Base-by-base conservation (phyloP, 169 alveolate species). In the Hepatocystis sp. region DNA sequence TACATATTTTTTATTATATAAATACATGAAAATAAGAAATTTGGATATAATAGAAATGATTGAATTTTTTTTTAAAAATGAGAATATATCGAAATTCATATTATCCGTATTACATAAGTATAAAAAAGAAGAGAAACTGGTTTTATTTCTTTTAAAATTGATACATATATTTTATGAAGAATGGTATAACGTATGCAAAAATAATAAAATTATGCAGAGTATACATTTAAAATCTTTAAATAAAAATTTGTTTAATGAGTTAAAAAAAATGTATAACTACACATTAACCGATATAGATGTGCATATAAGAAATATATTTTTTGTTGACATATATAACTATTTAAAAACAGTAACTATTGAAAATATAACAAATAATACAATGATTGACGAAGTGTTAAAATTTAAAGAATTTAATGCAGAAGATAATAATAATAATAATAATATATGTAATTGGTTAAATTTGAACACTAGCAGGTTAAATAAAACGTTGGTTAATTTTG, bases 371-470 rank as follows among this genome's bases (percentile, higher is more conserved):
- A 63, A 81, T 40, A 81, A 81, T 25, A 47, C 47, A 39, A 49
- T 81, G 47, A 81, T 81, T 1, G 89, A 81, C 13, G 89, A 81
- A 32, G 84, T 81, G 10, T 63, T 81, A 66, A 81, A 81, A 63
- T 81, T 81, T 81, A 81, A 81, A 49, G 89, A 81, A 34, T 81
- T 81, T 63, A 60, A 81, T 63, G 19, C 63, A 23, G 27, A 64
- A 61, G 84, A 81, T 63, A 30, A 53, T 2, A 61, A 53, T 17
- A n/a, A n/a, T n/a, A n/a, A n/a, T n/a, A n/a, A n/a, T n/a, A n/a
- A n/a, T n/a, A n/a, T n/a, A n/a, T 47, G 51, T 52, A 66, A 81
- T 32, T 81, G 89, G 89, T 23, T 81, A 42, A 32, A 81, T 81
- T 61, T 81, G 89, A 51, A 81, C 49, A 30, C 84, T 3, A 63